These are phyloP conservation scores for Aaosphaeria arxii DNA, from an alignment of 2,329 filamentous ascomycete species.

Conservation along the genomic window DNA sequence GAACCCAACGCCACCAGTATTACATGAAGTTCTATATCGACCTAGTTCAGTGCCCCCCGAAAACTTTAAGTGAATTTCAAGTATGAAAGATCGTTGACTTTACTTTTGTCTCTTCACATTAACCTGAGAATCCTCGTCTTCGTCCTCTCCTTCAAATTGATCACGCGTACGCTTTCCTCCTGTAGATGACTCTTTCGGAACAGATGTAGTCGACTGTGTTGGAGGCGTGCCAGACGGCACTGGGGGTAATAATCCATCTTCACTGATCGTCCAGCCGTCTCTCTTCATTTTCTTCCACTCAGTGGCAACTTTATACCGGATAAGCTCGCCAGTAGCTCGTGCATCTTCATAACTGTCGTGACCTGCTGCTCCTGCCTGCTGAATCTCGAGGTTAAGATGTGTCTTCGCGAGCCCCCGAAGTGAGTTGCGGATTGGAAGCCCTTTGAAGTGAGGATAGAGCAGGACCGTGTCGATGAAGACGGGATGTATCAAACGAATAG, in stretches of 20 bases:
- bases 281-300: constrained; percentile 67
- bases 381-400: constrained; percentile 74
- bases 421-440: constrained; percentile 73
- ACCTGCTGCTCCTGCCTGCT: constrained; percentile 65
- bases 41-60: too few species aligned
- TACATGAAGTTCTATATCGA: too few species aligned
- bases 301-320: constrained; percentile 66
- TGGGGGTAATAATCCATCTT: constrained; percentile 29
- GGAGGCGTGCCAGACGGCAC: constrained; percentile 16
- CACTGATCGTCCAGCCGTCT: constrained; percentile 60
- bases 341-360: constrained; percentile 95
- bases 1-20: too few species aligned
- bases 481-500: constrained; percentile 78
- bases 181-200: constrained; percentile 1
- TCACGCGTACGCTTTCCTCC: constrained; percentile 25
- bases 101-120: too few species aligned
- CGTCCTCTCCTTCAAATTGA: constrained; percentile 10
- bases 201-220: not conserved
- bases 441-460: constrained; percentile 73
- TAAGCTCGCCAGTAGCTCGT: constrained; percentile 80
- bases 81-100: too few species aligned
- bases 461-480: constrained; percentile 82
- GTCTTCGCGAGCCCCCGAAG: constrained; percentile 71
- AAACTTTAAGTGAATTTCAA: too few species aligned
- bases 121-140: not conserved